A percentile compares a stretch with the other conserved stretches of the same genome.
Evolutionary conservation across 1,284 basidiomycete genomes (phyloP).

Genomic region (Tilletia caries): DNA sequence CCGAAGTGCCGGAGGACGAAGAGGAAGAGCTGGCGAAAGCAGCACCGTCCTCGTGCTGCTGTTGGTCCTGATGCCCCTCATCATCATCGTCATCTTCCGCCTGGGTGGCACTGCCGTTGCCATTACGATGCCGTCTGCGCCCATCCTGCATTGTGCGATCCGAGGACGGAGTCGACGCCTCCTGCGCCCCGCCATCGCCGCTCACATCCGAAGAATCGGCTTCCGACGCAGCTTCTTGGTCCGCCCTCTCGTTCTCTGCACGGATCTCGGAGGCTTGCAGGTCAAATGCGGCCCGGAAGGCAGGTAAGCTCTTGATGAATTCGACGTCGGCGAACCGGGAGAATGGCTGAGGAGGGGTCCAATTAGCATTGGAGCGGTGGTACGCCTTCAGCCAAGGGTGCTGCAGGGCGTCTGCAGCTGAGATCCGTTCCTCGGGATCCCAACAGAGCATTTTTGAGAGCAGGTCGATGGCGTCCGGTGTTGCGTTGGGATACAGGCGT

Average conservation of each 20-base stretch:
- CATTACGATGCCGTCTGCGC: neutral
- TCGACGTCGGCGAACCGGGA: slow-evolving; percentile 47
- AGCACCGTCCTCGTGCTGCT: slow-evolving; percentile 16
- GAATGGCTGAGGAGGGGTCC: slow-evolving; percentile 39
- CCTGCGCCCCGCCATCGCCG: slow-evolving; percentile 16
- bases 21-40: slow-evolving; percentile 17
- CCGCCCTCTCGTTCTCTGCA: slow-evolving; percentile 32
- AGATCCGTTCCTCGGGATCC: slow-evolving; percentile 48
- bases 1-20: slow-evolving; percentile 30
- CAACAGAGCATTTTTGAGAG: slow-evolving; percentile 44
- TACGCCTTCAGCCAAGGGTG: slow-evolving; percentile 52
- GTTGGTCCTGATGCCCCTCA: slow-evolving; percentile 27
- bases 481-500: slow-evolving; percentile 38
- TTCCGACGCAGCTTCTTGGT: slow-evolving; percentile 17
- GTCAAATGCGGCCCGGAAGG: slow-evolving; percentile 46
- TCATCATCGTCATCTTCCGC: slow-evolving; percentile 16
- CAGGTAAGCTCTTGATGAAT: slow-evolving; percentile 39
- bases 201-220: neutral
- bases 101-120: neutral
- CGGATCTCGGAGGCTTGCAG: slow-evolving; percentile 44
- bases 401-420: slow-evolving; percentile 43
- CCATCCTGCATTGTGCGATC: neutral
- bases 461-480: slow-evolving; percentile 43
- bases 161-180: slow-evolving; percentile 8
- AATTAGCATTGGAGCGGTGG: slow-evolving; percentile 40